Base-by-base conservation (phyloP, 106 monocot genomes). In the Dioscorea alata region DNA sequence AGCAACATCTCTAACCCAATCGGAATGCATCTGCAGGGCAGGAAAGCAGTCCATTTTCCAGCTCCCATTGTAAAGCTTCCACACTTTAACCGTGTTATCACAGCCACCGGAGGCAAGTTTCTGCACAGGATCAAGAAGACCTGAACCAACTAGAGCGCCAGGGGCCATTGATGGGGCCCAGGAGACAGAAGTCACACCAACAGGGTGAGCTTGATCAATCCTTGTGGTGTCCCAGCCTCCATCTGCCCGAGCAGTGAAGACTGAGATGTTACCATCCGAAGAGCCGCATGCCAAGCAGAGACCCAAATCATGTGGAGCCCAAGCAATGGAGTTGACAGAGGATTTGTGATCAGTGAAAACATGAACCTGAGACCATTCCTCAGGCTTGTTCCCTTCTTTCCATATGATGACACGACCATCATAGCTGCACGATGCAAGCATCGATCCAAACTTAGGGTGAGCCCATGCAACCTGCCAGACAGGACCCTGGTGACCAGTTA, bases 401-500 rank as follows among this genome's bases (percentile, higher is more conserved):
- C 75, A 75, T 9, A 75, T 75, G 75, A 75, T 75, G 7, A 75
- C 75, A 1, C 66, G 66, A 24, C 50, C 51, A 49, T 67, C 66
- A 51, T 67, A 67, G 66, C 66, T 51, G 66, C 66, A 75, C 16
- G 75, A 66, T 60, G 75, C 75, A 48, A 75, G 59, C 66, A 75
- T 68, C 19, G 68, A 75, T 9, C 75, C 75, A n/a, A 75, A 75
- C 61, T 75, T 75, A 7, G 75, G 75, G 14, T 75, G 75, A 32
- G 75, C 75, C 75, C 75, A 75, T 0, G 68, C 68, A 61, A 67
- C 75, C 59, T 75, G 75, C 75, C 75, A 75, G 61, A 75, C 75
- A 0, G 75, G 68, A n/a, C 75, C 75, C 33, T 75, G 68, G 68
- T 75, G 75, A 33, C 75, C 68, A 13, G 49, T 75, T 23, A 75